Percentiles rank a stretch among this genome's conserved stretches.
These are phyloP conservation scores for Persicaria maculosa DNA, from an alignment of 148 eudicot genomes.

Conservation along the genomic window DNA sequence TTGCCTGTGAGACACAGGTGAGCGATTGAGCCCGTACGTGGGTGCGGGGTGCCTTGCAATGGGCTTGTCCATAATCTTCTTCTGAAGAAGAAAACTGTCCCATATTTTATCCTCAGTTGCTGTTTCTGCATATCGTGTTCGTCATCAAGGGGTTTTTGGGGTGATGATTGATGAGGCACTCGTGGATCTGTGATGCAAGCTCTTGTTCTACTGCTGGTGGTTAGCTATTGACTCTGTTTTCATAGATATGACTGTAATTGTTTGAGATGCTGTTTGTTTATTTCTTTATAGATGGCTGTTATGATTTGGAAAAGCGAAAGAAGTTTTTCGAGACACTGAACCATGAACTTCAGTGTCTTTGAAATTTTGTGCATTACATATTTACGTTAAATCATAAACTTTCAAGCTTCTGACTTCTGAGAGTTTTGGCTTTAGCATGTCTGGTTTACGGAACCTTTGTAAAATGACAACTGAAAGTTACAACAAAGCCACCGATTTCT, in stretches of 20 bases:
- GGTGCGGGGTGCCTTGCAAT: conserved; percentile 70
- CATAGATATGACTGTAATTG: background rate
- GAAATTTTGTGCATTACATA: too few relatives aligned
- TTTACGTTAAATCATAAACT: too few relatives aligned
- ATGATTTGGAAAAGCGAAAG: too few relatives aligned
- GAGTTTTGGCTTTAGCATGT: too few relatives aligned
- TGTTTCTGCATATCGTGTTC: background rate
- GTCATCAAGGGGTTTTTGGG: background rate
- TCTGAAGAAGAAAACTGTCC: conserved; percentile 23
- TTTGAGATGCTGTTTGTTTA: background rate
- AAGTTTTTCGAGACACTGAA: background rate
- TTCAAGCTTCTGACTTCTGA: too few relatives aligned
- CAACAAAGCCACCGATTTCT: too few relatives aligned
- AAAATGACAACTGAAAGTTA: too few relatives aligned
- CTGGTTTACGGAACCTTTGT: too few relatives aligned
- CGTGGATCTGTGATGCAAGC: background rate
- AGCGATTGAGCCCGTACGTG: conserved; percentile 88
- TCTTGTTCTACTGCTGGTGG: background rate
- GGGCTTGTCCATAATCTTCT: conserved; percentile 83
- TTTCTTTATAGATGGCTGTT: too few relatives aligned
- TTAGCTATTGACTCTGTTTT: background rate
- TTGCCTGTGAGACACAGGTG: conserved; percentile 47
- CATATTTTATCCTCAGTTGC: background rate
- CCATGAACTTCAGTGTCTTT: too few relatives aligned
- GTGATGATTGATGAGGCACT: background rate